Evolutionary conservation across 2,329 filamentous ascomycete genomes (phyloP).

Genomic region (Scedosporium boydii): DNA sequence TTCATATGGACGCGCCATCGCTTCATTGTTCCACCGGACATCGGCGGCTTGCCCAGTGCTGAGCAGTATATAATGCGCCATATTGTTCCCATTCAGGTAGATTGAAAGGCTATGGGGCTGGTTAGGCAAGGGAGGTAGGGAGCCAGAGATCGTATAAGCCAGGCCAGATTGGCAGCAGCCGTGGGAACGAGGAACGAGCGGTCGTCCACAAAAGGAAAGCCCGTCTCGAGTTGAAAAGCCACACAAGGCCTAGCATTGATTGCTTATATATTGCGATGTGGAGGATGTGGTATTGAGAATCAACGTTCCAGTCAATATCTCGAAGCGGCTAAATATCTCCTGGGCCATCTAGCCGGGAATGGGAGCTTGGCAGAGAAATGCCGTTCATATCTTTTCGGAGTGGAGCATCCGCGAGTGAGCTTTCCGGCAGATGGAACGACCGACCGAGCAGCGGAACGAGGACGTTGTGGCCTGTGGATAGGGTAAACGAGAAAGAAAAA

Average conservation of each 20-base stretch:
- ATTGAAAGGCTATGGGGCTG: background rate
- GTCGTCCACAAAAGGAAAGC: conserved; percentile 4
- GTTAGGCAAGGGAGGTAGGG: background rate
- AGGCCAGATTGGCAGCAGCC: background rate
- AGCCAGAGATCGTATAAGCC: background rate
- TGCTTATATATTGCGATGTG: conserved; percentile 2
- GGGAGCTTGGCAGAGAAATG: conserved; percentile 3
- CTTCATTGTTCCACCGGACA: background rate
- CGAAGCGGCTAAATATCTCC: conserved; percentile 5
- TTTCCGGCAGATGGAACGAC: background rate
- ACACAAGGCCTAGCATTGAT: conserved; percentile 4
- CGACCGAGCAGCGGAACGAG: background rate
- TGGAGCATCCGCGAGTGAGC: background rate
- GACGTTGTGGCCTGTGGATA: background rate
- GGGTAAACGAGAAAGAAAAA: background rate
- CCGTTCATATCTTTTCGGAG: background rate
- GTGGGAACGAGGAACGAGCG: background rate
- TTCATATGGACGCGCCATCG: background rate
- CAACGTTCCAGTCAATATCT: background rate
- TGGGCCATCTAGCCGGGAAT: conserved; percentile 6
- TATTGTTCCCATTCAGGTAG: background rate
- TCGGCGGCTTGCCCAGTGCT: background rate
- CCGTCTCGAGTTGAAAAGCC: background rate
- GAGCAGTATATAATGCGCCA: background rate
- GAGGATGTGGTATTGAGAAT: background rate